Base-by-base conservation (phyloP, 352 stramenopile species). In the Phytopythium mirpurense region DNA sequence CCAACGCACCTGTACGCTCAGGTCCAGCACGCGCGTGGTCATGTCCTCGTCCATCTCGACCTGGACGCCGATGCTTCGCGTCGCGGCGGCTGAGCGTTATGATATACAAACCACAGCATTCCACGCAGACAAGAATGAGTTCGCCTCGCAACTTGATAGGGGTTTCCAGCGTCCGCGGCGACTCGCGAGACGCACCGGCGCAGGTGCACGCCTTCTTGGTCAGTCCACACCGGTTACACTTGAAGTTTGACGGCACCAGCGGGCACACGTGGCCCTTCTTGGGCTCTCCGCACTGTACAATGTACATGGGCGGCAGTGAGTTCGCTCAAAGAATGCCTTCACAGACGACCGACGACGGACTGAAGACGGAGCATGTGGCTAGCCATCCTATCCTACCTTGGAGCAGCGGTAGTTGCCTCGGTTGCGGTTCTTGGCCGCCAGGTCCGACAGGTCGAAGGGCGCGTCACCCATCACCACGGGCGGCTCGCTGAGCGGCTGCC, bases 181-280 rank as follows among this genome's bases (percentile, higher is more conserved):
- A 48, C 8, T 8, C 15, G 2, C 47, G n/a, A 8, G 16, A 48
- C 76, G 50, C 45, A 90, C 79, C 77, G 48, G 67, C 65, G 50
- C 83, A 93, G 1, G 70, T 77, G 47, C 83, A 93, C 1, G 78
- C 74, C 40, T 89, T 90, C 61, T 91, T 93, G 11, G 77, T 63
- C 14, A 88, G 57, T 7, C 83, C 81, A 26, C 83, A 93, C 34
- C 83, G 76, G 36, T 62, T 70, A 54, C 83, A 93, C 56, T 93
- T 93, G 57, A 84, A 93, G 55, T 91, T 91, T 3, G 80, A 75
- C 16, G 81, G 81, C 46, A 91, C 79, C 21, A 91, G 67, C 7
- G 83, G 81, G 63, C 83, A 93, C 48, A 93, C 83, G 49, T 93
- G 83, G 10, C 83, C 83, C 56, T 91, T 93, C 70, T 93, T 93